A percentile compares a stretch with the other conserved stretches of the same genome.
phyloP scores from a whole-genome alignment of 495 filamentous ascomycete species.

The Aspergillus nidulans region DNA sequence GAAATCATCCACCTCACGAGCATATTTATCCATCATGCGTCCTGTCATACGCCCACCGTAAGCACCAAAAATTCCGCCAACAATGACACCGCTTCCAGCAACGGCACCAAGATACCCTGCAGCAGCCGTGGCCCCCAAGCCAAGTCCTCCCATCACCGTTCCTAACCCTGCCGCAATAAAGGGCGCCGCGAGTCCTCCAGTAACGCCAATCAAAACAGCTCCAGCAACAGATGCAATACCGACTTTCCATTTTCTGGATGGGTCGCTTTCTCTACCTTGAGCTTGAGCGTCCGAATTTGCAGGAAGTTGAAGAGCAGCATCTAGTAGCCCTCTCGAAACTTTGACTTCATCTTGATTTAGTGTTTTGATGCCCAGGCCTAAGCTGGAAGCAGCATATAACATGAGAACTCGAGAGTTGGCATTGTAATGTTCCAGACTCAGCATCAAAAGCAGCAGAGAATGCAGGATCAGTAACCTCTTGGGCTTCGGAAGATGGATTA shows the following conservation, averaged over 20 bases:
- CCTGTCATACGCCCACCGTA: constrained; percentile 82
- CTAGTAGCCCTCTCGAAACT: constrained; percentile 68
- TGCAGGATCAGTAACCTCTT: constrained; percentile 48
- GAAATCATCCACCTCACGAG: constrained; percentile 83
- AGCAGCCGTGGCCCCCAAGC: constrained; percentile 72
- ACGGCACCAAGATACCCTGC: constrained; percentile 75
- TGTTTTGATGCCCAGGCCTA: constrained; percentile 59
- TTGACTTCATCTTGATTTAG: constrained; percentile 69
- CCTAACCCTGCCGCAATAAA: constrained; percentile 80
- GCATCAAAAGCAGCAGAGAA: constrained; percentile 65
- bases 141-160: constrained; percentile 73
- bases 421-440: constrained; percentile 78
- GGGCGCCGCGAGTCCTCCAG: constrained; percentile 75
- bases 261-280: constrained; percentile 62
- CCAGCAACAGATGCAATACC: constrained; percentile 76
- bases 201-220: constrained; percentile 75
- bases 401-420: constrained; percentile 73
- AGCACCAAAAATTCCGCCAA: constrained; percentile 83
- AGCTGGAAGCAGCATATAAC: constrained; percentile 61
- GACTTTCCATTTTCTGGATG: constrained; percentile 70
- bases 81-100: constrained; percentile 68
- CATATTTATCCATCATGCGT: constrained; percentile 83
- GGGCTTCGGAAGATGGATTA: constrained; percentile 36
- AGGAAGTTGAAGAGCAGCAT: constrained; percentile 66
- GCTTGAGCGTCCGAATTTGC: constrained; percentile 63